These are phyloP conservation scores for Paracoccidioides brasiliensis DNA, from an alignment of 2,329 filamentous ascomycete species.

Conservation along the genomic window DNA sequence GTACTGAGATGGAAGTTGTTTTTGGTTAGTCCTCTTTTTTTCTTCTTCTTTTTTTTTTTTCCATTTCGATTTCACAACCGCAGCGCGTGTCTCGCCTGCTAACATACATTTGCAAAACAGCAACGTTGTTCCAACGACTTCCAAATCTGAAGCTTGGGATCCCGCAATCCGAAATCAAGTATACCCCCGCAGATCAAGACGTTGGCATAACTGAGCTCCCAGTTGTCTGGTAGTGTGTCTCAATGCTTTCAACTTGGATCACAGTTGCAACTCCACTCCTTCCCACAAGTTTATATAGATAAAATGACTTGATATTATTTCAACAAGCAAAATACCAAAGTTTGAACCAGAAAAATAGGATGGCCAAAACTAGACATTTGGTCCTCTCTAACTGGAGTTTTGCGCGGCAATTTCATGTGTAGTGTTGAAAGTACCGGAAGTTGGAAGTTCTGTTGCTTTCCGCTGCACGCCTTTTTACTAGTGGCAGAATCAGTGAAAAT, in stretches of 20 bases:
- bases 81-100: not conserved
- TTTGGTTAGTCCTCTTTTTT: conserved; percentile 25
- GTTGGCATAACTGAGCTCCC: conserved; percentile 32
- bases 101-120: conserved; percentile 11
- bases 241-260: not conserved
- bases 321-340: not conserved
- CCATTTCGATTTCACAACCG: too few relatives aligned
- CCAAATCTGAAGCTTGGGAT: conserved; percentile 30
- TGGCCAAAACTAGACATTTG: not conserved
- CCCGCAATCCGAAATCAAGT: conserved; percentile 29
- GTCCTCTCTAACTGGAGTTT: not conserved
- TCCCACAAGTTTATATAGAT: not conserved
- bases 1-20: conserved; percentile 31
- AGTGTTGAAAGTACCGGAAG: too few relatives aligned
- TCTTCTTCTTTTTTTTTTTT: not conserved
- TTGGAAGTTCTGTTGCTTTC: too few relatives aligned
- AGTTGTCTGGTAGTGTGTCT: conserved; percentile 15
- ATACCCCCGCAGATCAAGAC: conserved; percentile 26
- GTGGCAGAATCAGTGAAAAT: too few relatives aligned
- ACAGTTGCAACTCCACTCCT: not conserved
- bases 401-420: too few relatives aligned
- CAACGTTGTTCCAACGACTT: conserved; percentile 28
- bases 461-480: too few relatives aligned
- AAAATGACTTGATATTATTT: not conserved
- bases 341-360: not conserved